These are phyloP conservation scores for Pseudopithomyces maydicus DNA, from an alignment of 2,329 filamentous ascomycete genomes.

Conservation along the genomic window DNA sequence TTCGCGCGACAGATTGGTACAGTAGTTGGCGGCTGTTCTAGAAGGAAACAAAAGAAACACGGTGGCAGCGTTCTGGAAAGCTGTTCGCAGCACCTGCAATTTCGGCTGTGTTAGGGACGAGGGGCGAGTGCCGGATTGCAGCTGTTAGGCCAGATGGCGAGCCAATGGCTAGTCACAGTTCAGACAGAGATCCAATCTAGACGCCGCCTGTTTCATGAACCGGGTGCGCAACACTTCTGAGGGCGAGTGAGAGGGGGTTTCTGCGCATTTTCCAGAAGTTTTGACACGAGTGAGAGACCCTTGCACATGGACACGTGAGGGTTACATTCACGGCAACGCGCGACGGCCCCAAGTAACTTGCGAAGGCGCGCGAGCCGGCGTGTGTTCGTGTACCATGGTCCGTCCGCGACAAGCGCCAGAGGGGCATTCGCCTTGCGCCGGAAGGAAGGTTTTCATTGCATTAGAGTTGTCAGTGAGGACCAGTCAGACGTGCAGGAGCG, in stretches of 20 bases:
- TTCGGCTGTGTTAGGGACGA: conserved; percentile 12
- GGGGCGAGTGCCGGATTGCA: conserved; percentile 26
- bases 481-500: conserved; percentile 34
- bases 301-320: conserved; percentile 21
- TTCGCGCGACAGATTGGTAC: neutral
- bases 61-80: conserved; percentile 26
- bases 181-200: conserved; percentile 19
- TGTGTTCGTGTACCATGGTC: neutral
- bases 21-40: neutral
- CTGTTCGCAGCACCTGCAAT: conserved; percentile 22
- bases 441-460: conserved; percentile 20
- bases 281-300: conserved; percentile 7
- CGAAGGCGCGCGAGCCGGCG: conserved; percentile 3
- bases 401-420: conserved; percentile 9
- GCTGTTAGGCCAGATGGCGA: conserved; percentile 39
- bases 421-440: conserved; percentile 15
- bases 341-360: conserved; percentile 9
- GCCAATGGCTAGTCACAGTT: conserved; percentile 12
- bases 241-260: conserved; percentile 11
- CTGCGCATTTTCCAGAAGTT: conserved; percentile 23
- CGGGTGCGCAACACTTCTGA: conserved; percentile 17
- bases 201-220: conserved; percentile 40
- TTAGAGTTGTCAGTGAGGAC: conserved; percentile 17
- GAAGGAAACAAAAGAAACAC: conserved; percentile 12
- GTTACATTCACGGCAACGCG: conserved; percentile 11